phyloP scores from a whole-genome alignment of 176 grass and related monocot species.

The Thalia dealbata region DNA sequence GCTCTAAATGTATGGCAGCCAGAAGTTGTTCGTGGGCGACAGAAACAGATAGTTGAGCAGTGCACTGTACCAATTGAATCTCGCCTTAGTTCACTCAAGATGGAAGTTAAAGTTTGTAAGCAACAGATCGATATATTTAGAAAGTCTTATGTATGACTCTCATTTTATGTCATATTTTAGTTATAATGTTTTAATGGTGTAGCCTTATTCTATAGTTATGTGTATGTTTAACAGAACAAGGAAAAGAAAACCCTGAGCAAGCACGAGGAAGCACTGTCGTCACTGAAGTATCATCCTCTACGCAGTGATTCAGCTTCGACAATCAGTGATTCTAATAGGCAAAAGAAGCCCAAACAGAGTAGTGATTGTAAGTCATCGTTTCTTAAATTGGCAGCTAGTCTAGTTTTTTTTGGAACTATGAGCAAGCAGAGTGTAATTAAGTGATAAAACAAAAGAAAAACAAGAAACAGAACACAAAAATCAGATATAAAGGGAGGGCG shows the following conservation, averaged over 20 bases:
- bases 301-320: conserved; percentile 4
- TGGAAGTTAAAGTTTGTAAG: conserved; percentile 97
- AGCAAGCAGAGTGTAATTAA: background rate
- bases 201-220: conserved; percentile 29
- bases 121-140: conserved; percentile 69
- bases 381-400: background rate
- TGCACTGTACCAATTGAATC: conserved; percentile 71
- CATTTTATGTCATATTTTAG: conserved; percentile 12
- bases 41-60: conserved; percentile 89
- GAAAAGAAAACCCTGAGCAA: conserved; percentile 54
- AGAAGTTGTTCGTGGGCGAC: conserved; percentile 65
- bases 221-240: conserved; percentile 45
- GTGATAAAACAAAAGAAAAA: background rate
- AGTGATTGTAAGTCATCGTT: background rate
- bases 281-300: conserved; percentile 71
- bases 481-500: no score
- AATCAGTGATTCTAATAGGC: background rate
- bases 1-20: conserved; percentile 95
- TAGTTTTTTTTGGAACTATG: background rate
- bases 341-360: background rate
- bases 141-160: conserved; percentile 66
- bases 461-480: no score
- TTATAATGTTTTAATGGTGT: conserved; percentile 2
- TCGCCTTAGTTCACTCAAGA: conserved; percentile 54
- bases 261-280: conserved; percentile 43